phyloP scores from a whole-genome alignment of 192 early-diverging fungal genomes.

The Rhizoclosmatium sp. region DNA sequence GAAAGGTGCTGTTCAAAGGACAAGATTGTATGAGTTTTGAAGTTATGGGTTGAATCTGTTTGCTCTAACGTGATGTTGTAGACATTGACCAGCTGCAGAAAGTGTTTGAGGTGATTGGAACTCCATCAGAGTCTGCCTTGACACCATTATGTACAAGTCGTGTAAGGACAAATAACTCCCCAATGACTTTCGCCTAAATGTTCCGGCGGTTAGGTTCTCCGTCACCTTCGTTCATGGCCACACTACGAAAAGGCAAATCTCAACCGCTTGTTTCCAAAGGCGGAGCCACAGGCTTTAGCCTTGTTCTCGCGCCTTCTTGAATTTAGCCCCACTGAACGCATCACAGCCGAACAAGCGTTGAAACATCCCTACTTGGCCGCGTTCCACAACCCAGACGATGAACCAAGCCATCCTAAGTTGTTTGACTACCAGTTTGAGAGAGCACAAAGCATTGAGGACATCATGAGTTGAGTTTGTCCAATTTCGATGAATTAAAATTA shows the following conservation, averaged over 20 bases:
- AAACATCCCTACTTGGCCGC: slow-evolving; percentile 86
- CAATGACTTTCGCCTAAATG: neutral
- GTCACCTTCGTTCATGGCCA: slow-evolving; percentile 89
- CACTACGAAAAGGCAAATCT: slow-evolving; percentile 87
- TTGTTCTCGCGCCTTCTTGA: slow-evolving; percentile 85
- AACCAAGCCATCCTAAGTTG: slow-evolving; percentile 55
- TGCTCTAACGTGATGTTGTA: neutral
- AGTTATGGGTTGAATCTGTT: neutral
- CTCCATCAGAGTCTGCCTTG: slow-evolving; percentile 89
- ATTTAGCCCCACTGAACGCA: slow-evolving; percentile 87
- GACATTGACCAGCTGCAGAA: slow-evolving; percentile 95
- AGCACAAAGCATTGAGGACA: slow-evolving; percentile 59
- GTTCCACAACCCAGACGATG: slow-evolving; percentile 81
- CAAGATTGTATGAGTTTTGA: slow-evolving; percentile 43
- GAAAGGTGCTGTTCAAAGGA: slow-evolving; percentile 67
- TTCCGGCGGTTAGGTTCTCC: slow-evolving; percentile 70
- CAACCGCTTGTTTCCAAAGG: slow-evolving; percentile 83
- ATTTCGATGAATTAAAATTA: neutral
- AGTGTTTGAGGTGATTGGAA: slow-evolving; percentile 95
- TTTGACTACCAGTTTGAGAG: slow-evolving; percentile 65
- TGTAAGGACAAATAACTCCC: slow-evolving; percentile 44
- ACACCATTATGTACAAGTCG: slow-evolving; percentile 56
- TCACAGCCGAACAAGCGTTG: slow-evolving; percentile 91
- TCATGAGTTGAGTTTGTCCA: slow-evolving; percentile 53
- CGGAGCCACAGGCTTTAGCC: slow-evolving; percentile 87